phyloP scores from a whole-genome alignment of 257 asterid genomes.

The Ehretia macrophylla region DNA sequence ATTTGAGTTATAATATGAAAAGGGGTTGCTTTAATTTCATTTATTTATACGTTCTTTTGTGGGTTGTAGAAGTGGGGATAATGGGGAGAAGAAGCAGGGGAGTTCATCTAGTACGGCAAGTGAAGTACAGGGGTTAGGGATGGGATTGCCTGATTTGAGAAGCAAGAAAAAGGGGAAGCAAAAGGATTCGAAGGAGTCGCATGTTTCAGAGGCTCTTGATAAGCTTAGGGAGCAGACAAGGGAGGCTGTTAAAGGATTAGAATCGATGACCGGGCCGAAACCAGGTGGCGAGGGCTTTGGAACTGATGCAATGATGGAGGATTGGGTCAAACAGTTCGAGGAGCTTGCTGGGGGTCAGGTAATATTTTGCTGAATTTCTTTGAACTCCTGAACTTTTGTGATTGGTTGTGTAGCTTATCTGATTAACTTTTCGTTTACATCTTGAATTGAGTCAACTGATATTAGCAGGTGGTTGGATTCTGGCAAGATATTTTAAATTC shows the following conservation, averaged over 20 bases:
- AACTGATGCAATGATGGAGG: slow-evolving; percentile 88
- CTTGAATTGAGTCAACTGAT: no score
- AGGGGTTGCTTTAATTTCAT: slow-evolving; percentile 5
- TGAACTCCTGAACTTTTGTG: neutral
- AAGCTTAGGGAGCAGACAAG: slow-evolving; percentile 91
- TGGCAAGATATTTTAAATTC: no score
- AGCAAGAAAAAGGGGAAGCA: slow-evolving; percentile 82
- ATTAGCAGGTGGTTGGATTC: no score
- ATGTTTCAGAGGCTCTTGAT: slow-evolving; percentile 86
- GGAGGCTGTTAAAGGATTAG: slow-evolving; percentile 90
- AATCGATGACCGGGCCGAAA: slow-evolving; percentile 55
- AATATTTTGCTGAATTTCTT: neutral
- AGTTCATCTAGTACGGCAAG: slow-evolving; percentile 24
- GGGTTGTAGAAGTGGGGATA: slow-evolving; percentile 38
- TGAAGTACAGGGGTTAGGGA: slow-evolving; percentile 82
- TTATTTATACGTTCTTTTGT: neutral
- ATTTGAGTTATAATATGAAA: neutral
- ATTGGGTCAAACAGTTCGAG: slow-evolving; percentile 97
- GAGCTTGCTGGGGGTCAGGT: slow-evolving; percentile 97
- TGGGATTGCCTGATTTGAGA: slow-evolving; percentile 93
- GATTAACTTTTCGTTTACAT: no score
- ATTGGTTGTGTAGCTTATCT: neutral
- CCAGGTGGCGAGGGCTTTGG: slow-evolving; percentile 44
- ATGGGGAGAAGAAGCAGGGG: slow-evolving; percentile 50
- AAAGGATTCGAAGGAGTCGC: slow-evolving; percentile 67